phyloP scores from a whole-genome alignment of 202 grass and related monocot genomes.

The Cymbopogon flexuosus region DNA sequence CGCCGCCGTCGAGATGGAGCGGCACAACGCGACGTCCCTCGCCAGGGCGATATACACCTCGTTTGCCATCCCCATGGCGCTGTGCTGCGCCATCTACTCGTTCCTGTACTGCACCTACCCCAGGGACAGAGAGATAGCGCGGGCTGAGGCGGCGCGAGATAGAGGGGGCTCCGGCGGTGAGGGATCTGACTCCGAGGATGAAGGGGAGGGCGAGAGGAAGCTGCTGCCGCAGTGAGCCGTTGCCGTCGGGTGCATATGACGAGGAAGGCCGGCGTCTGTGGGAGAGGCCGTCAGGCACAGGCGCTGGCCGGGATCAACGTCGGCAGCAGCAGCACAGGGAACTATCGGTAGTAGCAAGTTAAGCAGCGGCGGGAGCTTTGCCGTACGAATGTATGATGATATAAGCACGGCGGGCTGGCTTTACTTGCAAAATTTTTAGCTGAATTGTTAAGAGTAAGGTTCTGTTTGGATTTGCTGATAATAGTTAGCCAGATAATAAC shows the following conservation, averaged over 20 bases:
- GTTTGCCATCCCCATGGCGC: slow-evolving; percentile 52
- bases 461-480: too few relatives aligned
- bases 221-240: not conserved
- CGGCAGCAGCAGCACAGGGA: too few relatives aligned
- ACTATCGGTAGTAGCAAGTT: too few relatives aligned
- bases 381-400: too few relatives aligned
- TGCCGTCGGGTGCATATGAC: not conserved
- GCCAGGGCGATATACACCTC: slow-evolving; percentile 68
- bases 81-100: slow-evolving; percentile 72
- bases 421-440: too few relatives aligned
- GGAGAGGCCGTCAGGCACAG: too few relatives aligned
- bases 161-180: slow-evolving; percentile 2
- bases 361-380: too few relatives aligned
- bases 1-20: slow-evolving; percentile 26
- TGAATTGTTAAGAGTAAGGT: too few relatives aligned
- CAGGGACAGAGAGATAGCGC: slow-evolving; percentile 64
- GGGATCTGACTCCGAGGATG: slow-evolving; percentile 15
- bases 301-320: too few relatives aligned
- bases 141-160: slow-evolving; percentile 31
- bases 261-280: too few relatives aligned
- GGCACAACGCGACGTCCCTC: slow-evolving; percentile 61
- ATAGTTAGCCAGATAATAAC: too few relatives aligned
- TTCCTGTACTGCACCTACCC: slow-evolving; percentile 75
- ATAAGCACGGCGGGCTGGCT: too few relatives aligned
- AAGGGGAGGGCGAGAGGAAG: slow-evolving; percentile 17